Conservation (phyloP, 495 filamentous ascomycete genomes). For the Amorphotheca resinae region DNA sequence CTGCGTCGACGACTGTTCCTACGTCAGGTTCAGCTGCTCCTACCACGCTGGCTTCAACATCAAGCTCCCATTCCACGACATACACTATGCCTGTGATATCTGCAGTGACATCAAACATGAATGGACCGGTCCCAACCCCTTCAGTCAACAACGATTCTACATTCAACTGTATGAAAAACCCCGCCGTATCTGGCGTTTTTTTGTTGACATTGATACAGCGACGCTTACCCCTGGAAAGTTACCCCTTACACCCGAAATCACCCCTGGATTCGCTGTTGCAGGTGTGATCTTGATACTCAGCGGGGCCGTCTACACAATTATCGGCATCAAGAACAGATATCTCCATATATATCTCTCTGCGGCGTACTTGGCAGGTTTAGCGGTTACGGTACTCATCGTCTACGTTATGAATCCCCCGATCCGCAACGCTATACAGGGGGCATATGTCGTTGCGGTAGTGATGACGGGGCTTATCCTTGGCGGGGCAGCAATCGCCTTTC, state of each 20-base stretch:
- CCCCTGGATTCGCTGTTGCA: constrained; percentile 66
- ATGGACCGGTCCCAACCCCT: constrained; percentile 9
- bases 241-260: constrained; percentile 62
- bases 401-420: constrained; percentile 85
- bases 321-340: constrained; percentile 79
- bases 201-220: constrained; percentile 21
- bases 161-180: constrained; percentile 13
- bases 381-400: constrained; percentile 71
- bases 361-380: constrained; percentile 57
- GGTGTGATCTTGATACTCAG: constrained; percentile 63
- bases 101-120: constrained; percentile 11
- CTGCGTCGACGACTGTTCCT: too few species aligned
- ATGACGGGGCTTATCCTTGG: constrained; percentile 70
- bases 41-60: neutral
- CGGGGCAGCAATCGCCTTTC: constrained; percentile 62
- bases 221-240: constrained; percentile 36
- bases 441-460: constrained; percentile 70
- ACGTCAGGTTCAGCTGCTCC: constrained; percentile 1
- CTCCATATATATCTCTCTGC: constrained; percentile 73
- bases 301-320: constrained; percentile 55
- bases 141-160: constrained; percentile 6
- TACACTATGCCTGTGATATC: constrained; percentile 1
- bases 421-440: constrained; percentile 66
- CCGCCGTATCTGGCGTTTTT: neutral
- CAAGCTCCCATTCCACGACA: neutral